Evolutionary conservation across 2,329 filamentous ascomycete genomes (phyloP).

Genomic region (Colletotrichum sp.): DNA sequence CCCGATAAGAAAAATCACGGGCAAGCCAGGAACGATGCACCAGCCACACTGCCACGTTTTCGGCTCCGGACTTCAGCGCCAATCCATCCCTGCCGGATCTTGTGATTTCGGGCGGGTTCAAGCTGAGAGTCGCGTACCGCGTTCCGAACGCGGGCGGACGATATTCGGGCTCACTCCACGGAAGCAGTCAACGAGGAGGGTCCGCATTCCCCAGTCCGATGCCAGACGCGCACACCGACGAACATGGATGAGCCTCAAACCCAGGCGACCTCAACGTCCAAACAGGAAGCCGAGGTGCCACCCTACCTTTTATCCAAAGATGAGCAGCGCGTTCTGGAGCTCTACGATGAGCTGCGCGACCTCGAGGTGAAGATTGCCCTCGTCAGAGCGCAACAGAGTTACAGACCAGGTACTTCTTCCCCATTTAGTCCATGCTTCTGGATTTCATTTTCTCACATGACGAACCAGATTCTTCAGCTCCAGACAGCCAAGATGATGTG

Average conservation of each 20-base stretch:
- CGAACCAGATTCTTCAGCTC: not conserved
- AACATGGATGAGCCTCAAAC: conserved; percentile 28
- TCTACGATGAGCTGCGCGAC: conserved; percentile 75
- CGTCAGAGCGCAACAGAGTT: conserved; percentile 53
- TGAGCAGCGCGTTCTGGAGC: conserved; percentile 69
- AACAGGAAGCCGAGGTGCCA: conserved; percentile 36
- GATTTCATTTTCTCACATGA: not conserved
- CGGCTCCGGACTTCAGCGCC: not conserved
- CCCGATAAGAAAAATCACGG: not conserved
- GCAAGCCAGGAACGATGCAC: not conserved
- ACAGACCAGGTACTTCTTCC: conserved; percentile 36
- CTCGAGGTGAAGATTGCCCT: conserved; percentile 75
- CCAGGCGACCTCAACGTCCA: not conserved
- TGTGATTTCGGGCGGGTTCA: not conserved
- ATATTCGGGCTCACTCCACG: not conserved
- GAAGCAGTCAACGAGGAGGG: not conserved
- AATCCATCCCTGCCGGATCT: not conserved
- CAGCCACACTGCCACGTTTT: not conserved
- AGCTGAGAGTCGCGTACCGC: conserved; percentile 2
- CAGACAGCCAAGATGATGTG: conserved; percentile 29
- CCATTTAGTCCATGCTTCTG: not conserved
- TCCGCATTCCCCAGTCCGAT: not conserved
- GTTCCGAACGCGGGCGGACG: not conserved
- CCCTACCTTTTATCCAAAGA: conserved; percentile 64
- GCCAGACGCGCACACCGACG: not conserved